Percentiles rank a stretch among this genome's conserved stretches.
phyloP scores from a whole-genome alignment of 2,329 filamentous ascomycete species.

The Fusarium lyarnte region DNA sequence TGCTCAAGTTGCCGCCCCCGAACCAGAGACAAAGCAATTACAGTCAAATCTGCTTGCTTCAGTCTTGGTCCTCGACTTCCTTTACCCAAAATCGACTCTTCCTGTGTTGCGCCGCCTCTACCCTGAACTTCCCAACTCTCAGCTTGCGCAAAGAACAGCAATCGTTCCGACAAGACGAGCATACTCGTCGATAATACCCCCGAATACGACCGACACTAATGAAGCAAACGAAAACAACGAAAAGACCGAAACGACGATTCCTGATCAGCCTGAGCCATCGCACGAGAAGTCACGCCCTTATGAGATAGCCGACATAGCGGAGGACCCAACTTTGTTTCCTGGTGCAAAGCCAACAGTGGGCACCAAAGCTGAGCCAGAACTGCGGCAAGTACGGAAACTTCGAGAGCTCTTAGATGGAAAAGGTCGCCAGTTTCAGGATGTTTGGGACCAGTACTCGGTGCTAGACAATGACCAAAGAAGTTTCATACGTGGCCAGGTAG shows the following conservation, averaged over 20 bases:
- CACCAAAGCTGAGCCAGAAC: not conserved
- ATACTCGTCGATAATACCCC: slow-evolving; percentile 41
- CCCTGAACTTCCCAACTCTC: slow-evolving; percentile 41
- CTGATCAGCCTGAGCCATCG: not conserved
- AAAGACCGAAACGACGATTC: not conserved
- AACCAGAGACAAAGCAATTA: slow-evolving; percentile 39
- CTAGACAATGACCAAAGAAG: slow-evolving; percentile 47
- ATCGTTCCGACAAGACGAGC: slow-evolving; percentile 37
- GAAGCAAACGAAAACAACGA: not conserved
- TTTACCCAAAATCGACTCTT: slow-evolving; percentile 60
- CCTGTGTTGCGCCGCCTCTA: slow-evolving; percentile 54
- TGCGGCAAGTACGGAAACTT: slow-evolving; percentile 1
- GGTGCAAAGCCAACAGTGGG: not conserved
- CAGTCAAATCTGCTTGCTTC: slow-evolving; percentile 54
- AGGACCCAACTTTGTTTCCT: not conserved
- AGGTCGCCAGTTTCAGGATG: slow-evolving; percentile 49
- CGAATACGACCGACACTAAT: not conserved
- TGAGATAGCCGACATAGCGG: not conserved
- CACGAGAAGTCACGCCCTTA: not conserved
- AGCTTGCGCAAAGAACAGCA: slow-evolving; percentile 19
- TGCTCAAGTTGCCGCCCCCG: slow-evolving; percentile 28
- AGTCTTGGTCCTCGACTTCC: slow-evolving; percentile 63
- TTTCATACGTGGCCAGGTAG: slow-evolving; percentile 46
- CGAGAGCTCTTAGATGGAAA: slow-evolving; percentile 40
- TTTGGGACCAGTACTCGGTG: slow-evolving; percentile 56